These are phyloP conservation scores for Dioscorea alata DNA, from an alignment of 106 monocot species.

Conservation along the genomic window DNA sequence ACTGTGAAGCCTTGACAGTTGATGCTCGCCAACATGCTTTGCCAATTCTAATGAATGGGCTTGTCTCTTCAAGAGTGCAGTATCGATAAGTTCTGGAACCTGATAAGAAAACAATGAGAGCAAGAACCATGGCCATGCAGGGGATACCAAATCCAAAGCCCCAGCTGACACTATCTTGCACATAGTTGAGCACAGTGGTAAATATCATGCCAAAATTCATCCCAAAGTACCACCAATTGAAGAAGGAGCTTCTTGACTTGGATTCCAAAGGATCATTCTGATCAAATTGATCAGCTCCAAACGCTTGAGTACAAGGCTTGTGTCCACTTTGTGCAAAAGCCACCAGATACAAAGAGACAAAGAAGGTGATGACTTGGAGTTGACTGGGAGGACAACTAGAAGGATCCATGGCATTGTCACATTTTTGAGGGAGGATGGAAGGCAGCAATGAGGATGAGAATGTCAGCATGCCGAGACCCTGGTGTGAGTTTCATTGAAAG, in stretches of 20 bases:
- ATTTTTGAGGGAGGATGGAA: constrained; percentile 12
- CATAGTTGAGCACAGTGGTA: constrained; percentile 30
- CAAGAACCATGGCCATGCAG: constrained; percentile 34
- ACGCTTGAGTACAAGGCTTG: constrained; percentile 76
- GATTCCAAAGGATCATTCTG: constrained; percentile 48
- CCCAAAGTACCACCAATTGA: constrained; percentile 82
- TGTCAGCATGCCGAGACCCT: constrained; percentile 60
- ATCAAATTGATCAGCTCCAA: constrained; percentile 89
- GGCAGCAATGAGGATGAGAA: constrained; percentile 33
- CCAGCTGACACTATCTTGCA: constrained; percentile 79
- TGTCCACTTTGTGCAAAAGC: constrained; percentile 71
- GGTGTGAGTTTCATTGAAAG: background rate
- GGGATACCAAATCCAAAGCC: constrained; percentile 76
- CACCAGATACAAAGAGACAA: constrained; percentile 51
- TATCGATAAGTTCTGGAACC: constrained; percentile 56
- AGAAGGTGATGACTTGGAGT: constrained; percentile 42
- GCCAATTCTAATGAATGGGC: constrained; percentile 31
- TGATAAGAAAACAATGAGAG: constrained; percentile 50
- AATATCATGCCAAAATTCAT: constrained; percentile 17
- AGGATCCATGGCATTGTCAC: background rate
- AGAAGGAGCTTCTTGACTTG: constrained; percentile 53
- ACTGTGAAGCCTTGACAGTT: constrained; percentile 7
- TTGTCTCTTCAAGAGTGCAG: constrained; percentile 19
- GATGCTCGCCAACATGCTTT: constrained; percentile 15
- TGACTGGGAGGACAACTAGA: constrained; percentile 14